Percentiles rank a stretch among this genome's conserved stretches.
phyloP scores from a whole-genome alignment of 768 basidiomycete species.

The Dacryopinax spathularia region DNA sequence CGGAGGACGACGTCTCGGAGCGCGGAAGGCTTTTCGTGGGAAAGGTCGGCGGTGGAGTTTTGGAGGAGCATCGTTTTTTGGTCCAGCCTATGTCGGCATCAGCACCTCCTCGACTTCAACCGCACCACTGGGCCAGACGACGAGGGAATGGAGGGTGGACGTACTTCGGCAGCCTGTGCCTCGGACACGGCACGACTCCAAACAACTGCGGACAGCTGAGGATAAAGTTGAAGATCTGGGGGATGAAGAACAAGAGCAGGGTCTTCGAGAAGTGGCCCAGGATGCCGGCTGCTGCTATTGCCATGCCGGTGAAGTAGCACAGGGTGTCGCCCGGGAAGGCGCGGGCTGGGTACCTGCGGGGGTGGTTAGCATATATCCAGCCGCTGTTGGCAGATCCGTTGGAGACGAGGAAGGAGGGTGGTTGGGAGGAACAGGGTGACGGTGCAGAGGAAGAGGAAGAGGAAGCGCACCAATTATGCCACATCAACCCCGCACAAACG shows the following conservation, averaged over 20 bases:
- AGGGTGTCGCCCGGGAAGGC: conserved; percentile 94
- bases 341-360: conserved; percentile 78
- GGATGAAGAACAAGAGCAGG: conserved; percentile 87
- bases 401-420: neutral
- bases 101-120: too few relatives aligned
- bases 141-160: conserved; percentile 15
- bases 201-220: conserved; percentile 91
- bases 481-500: conserved; percentile 78
- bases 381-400: neutral
- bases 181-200: conserved; percentile 81
- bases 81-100: conserved; percentile 45
- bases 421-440: neutral
- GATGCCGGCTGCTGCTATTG: conserved; percentile 93
- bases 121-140: neutral
- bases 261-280: conserved; percentile 97
- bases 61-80: conserved; percentile 56
- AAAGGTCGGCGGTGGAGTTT: conserved; percentile 55
- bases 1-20: conserved; percentile 43
- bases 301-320: conserved; percentile 97
- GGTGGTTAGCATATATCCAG: neutral
- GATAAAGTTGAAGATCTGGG: conserved; percentile 95
- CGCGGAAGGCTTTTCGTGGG: conserved; percentile 38
- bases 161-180: conserved; percentile 84
- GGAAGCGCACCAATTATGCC: conserved; percentile 78
- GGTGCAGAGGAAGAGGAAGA: conserved; percentile 9